Base-by-base conservation (phyloP, 208 protist genomes). In the Wallacemonas sp. region DNA sequence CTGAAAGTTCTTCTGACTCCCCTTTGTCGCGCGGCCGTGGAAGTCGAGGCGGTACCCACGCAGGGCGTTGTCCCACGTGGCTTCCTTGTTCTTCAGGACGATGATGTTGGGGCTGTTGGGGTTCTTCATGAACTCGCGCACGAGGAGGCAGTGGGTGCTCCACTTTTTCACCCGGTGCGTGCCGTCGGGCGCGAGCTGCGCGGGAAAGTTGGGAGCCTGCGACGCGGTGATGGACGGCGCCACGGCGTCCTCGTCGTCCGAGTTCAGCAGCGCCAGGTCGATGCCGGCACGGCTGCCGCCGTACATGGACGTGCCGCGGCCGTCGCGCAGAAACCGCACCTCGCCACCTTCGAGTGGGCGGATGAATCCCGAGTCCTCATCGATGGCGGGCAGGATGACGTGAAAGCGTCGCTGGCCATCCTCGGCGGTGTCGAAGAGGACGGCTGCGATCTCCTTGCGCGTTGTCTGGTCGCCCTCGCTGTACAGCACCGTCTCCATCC, bases 1-100 rank as follows among this genome's bases (percentile, higher is more conserved):
- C 62, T 81, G 75, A 16, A 81, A 81, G 58, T 81, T 81, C 70
- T 81, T 81, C 66, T 72, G 65, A 32, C 75, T 81, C 27, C 70
- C 75, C 57, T 76, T 81, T 2, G 70, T 72, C 0, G 66, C 70
- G 26, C 75, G 75, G 26, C 70, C 70, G 63, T 76, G 70, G 38
- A 81, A 81, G 43, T 81, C 75, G 9, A 81, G 66, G 34, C 74
- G 70, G 61, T 81, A 76, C 21, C 75, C 75, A 0, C 75, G 75
- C 56, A 81, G 65, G 19, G 65, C 70, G 55, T 55, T 70, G 43
- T 81, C 75, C 75, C 75, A 81, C 55, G 65, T n/a, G 26, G 75
- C 70, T 14, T 26, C 49, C 66, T 81, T 81, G 63, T 70, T 76
- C 57, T 73, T 44, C 34, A 81, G 60, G 2, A 81, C 75, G 11